phyloP scores from a whole-genome alignment of 306 rosid genomes.

The Dalbergia oliveri region DNA sequence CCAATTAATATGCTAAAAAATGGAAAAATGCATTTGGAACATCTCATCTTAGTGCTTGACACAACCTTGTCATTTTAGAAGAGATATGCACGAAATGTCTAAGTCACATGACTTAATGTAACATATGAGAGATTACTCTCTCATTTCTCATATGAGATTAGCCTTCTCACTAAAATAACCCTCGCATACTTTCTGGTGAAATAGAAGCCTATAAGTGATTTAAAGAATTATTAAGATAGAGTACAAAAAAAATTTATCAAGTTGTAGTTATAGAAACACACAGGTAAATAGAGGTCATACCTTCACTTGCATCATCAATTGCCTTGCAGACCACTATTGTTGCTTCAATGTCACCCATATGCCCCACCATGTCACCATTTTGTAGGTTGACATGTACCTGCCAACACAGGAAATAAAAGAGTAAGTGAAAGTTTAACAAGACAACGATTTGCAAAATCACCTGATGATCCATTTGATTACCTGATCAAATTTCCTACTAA shows the following conservation, averaged over 20 bases:
- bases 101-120: not conserved
- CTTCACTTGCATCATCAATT: conserved; percentile 90
- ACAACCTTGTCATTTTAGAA: not conserved
- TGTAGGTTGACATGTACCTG: conserved; percentile 97
- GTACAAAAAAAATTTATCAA: not conserved
- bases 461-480: conserved; percentile 28
- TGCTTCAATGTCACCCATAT: conserved; percentile 87
- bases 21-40: not conserved
- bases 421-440: conserved; percentile 31
- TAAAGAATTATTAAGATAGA: not conserved
- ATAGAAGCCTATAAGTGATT: not conserved
- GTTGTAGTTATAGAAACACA: not conserved
- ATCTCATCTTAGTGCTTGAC: not conserved
- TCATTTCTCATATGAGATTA: not conserved
- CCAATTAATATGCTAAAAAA: not conserved
- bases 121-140: not conserved
- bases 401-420: conserved; percentile 25
- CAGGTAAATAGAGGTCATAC: conserved; percentile 50
- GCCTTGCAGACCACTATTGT: conserved; percentile 98
- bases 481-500: conserved; percentile 79
- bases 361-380: conserved; percentile 98
- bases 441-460: conserved; percentile 26
- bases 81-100: not conserved
- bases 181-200: not conserved
- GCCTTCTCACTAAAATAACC: conserved; percentile 2